phyloP scores from a whole-genome alignment of 441 rosid species.

The Erysimum cheiri region DNA sequence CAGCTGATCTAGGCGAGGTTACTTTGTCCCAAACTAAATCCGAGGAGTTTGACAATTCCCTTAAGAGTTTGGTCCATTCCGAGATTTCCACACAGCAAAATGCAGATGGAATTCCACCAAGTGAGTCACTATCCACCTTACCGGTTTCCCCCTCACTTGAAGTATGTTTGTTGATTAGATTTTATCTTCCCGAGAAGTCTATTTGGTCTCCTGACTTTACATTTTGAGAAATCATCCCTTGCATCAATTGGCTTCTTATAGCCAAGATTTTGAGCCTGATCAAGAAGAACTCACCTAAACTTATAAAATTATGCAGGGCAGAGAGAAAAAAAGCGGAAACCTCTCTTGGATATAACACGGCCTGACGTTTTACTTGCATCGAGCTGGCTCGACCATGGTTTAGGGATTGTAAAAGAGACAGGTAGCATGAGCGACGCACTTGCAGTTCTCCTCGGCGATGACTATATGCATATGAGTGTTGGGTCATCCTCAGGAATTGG shows the following conservation, averaged over 20 bases:
- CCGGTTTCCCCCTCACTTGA: neutral
- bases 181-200: neutral
- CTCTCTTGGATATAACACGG: conserved; percentile 35
- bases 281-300: conserved; percentile 9
- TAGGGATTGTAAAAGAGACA: conserved; percentile 52
- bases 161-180: conserved; percentile 4
- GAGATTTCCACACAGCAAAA: conserved; percentile 57
- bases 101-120: conserved; percentile 66
- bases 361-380: conserved; percentile 44
- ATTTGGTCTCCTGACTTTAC: conserved; percentile 16
- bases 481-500: conserved; percentile 50
- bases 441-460: conserved; percentile 70
- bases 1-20: conserved; percentile 19
- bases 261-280: conserved; percentile 16
- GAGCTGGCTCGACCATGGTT: conserved; percentile 41
- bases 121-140: conserved; percentile 48
- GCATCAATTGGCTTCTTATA: neutral
- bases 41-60: conserved; percentile 68
- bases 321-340: conserved; percentile 27
- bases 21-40: conserved; percentile 53
- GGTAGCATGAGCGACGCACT: conserved; percentile 60
- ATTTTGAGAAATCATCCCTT: neutral
- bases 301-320: conserved; percentile 25
- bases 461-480: conserved; percentile 62
- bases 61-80: conserved; percentile 70